These are phyloP conservation scores for Musa itinerans DNA, from an alignment of 176 grass and related monocot species.

Conservation along the genomic window DNA sequence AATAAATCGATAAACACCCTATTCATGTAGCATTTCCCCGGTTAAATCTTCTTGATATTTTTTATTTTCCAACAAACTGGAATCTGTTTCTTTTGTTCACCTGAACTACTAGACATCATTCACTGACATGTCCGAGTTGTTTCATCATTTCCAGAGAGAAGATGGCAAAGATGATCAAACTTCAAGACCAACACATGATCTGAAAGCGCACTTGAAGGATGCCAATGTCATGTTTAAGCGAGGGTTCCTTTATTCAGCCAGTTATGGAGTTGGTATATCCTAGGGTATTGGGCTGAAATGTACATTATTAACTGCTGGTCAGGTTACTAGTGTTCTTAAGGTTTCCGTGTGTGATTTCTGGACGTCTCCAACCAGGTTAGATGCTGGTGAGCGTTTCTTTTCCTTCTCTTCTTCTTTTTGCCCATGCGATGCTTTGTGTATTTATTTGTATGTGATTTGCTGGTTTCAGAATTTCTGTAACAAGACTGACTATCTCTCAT, in stretches of 20 bases:
- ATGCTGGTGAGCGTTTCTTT: too few relatives aligned
- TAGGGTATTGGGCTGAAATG: background rate
- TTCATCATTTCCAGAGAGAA: slow-evolving; percentile 13
- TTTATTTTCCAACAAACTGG: background rate
- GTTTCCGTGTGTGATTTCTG: background rate
- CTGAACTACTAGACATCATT: background rate
- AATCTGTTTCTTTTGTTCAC: background rate
- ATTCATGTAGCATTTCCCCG: background rate
- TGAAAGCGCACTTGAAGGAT: background rate
- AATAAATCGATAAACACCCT: too few relatives aligned
- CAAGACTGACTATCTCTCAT: background rate
- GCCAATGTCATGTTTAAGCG: background rate
- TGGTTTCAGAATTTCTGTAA: background rate
- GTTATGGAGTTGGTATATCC: background rate
- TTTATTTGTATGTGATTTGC: background rate
- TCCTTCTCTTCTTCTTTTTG: background rate
- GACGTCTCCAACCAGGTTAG: background rate
- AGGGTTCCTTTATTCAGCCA: background rate
- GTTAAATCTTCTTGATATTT: background rate
- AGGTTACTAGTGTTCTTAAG: background rate
- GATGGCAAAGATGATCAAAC: slow-evolving; percentile 20
- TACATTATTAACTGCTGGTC: background rate
- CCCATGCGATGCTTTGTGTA: background rate
- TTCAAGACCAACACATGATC: background rate
- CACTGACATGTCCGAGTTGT: background rate